Evolutionary conservation across 139 green algal genomes (phyloP), one percentile per base, ranked within the genome.

Genomic region (Monoraphidium neglectum): DNA sequence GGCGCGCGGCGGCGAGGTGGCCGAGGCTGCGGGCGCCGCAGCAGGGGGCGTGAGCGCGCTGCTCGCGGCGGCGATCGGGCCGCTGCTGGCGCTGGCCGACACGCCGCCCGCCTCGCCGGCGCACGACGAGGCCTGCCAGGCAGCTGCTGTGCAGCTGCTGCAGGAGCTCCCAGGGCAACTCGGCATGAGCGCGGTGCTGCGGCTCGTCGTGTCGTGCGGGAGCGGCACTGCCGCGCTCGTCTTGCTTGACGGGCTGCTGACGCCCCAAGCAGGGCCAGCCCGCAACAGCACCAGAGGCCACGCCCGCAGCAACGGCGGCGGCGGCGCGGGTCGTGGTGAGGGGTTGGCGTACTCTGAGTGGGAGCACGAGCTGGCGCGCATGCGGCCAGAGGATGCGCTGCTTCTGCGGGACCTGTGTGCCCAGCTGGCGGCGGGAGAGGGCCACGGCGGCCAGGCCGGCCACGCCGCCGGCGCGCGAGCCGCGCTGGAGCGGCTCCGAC

Each of bases 61-160:
- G 16, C 46, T 66, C 2, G 8, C 26, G 28, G 15, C 26, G 3
- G 65, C 49, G 3, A 73, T 65, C 32, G 46, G 47, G 1, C 65
- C 32, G 43, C 60, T 79, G 26, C 6, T 36, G 18, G 36, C 26
- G 4, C 35, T 79, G 13, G n/a, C 67, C 1, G 63, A 43, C 26
- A 36, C 63, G 3, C 47, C 49, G 1, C 47, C 70, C 33, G 63
- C 64, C 33, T 60, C 47, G 2, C 8, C n/a, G 4, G 43, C 72
- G 33, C 63, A 79, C 49, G 63, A 64, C 61, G 46, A 33, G 59
- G 61, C 21, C 56, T 66, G 72, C 46, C 40, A 65, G 38, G 15
- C 32, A 40, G n/a, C 37, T 77, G 38, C 57, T 77, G 33, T 28
- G 16, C 10, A 54, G 57, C 54, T n/a, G 70, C 70, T 68, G 61